These are phyloP conservation scores for Aquilaria yunnanensis DNA, from an alignment of 345 rosid genomes.

Conservation along the genomic window DNA sequence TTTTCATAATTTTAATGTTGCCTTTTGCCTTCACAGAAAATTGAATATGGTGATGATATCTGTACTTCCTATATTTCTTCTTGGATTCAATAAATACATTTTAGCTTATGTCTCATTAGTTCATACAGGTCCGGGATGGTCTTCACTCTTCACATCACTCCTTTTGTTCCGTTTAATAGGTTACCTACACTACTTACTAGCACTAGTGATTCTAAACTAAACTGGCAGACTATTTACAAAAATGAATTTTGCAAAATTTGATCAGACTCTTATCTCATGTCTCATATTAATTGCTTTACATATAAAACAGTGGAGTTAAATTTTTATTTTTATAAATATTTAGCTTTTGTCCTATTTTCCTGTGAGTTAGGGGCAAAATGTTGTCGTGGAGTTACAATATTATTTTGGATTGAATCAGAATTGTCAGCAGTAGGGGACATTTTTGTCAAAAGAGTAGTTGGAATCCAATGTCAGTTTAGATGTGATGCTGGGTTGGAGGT, in stretches of 20 bases:
- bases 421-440: constrained; percentile 13
- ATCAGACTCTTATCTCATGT: too few species aligned
- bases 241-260: too few species aligned
- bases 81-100: constrained; percentile 24
- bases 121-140: background rate
- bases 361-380: background rate
- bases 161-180: background rate
- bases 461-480: constrained; percentile 22
- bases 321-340: background rate
- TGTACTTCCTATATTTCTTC: constrained; percentile 13
- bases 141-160: too few species aligned
- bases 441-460: constrained; percentile 20
- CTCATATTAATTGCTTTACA: background rate
- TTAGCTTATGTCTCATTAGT: background rate
- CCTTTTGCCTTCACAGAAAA: constrained; percentile 10
- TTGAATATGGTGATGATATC: constrained; percentile 29
- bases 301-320: background rate
- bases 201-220: too few species aligned
- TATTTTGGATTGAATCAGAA: background rate
- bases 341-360: background rate
- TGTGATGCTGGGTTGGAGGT: constrained; percentile 4
- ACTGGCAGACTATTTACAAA: too few species aligned
- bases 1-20: constrained; percentile 24
- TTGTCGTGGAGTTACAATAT: background rate
- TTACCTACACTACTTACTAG: too few species aligned